These are phyloP conservation scores for Colletotrichum sansevieriae DNA, from an alignment of 2,329 filamentous ascomycete genomes.

Conservation along the genomic window DNA sequence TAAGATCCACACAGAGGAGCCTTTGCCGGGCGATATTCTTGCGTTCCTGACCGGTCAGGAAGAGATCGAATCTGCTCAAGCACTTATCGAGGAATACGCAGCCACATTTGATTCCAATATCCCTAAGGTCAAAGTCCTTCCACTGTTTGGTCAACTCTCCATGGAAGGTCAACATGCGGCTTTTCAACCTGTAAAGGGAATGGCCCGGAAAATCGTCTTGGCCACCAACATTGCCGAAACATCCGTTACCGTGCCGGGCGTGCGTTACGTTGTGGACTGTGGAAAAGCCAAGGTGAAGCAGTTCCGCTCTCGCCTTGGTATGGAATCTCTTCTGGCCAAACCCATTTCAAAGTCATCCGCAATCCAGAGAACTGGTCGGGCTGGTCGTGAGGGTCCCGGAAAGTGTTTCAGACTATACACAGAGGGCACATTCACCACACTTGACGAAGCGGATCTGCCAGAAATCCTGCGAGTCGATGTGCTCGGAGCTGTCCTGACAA, in stretches of 20 bases:
- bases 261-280: constrained; percentile 90
- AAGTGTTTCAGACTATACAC: constrained; percentile 94
- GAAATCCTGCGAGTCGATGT: constrained; percentile 94
- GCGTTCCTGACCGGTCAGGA: constrained; percentile 95
- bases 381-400: constrained; percentile 90
- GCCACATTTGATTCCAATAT: constrained; percentile 78
- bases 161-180: constrained; percentile 88
- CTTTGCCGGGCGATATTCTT: constrained; percentile 92
- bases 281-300: constrained; percentile 96
- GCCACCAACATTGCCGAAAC: constrained; percentile 99
- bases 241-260: constrained; percentile 93
- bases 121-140: constrained; percentile 79
- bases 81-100: constrained; percentile 84
- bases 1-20: constrained; percentile 87
- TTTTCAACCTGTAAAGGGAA: constrained; percentile 80
- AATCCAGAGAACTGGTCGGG: constrained; percentile 90
- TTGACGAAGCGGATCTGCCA: constrained; percentile 82
- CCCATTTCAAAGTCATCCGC: constrained; percentile 94
- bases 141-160: constrained; percentile 90
- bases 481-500: constrained; percentile 85
- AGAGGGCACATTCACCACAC: constrained; percentile 76
- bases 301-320: constrained; percentile 84
- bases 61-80: constrained; percentile 86
- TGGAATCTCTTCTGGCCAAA: constrained; percentile 91
- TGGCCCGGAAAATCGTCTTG: constrained; percentile 88